Base-by-base conservation (phyloP, 2,329 filamentous ascomycete species). In the Sporothrix brunneoviolacea region DNA sequence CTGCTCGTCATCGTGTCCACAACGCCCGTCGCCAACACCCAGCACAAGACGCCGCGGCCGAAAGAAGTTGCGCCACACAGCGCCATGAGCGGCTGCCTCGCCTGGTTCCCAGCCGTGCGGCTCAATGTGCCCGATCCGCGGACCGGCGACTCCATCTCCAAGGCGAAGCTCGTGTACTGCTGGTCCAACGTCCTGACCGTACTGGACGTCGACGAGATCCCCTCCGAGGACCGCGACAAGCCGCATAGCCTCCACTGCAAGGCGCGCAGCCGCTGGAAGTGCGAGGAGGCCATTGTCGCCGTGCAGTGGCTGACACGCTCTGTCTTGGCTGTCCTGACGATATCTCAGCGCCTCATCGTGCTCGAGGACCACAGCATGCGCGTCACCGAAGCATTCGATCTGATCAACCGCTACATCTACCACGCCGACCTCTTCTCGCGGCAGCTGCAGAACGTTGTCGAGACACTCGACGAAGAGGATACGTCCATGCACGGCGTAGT, bases 111-210 rank as follows among this genome's bases (percentile, higher is more conserved):
- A 2, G 90, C 91, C 2, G 93, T 98, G 40, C 93, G 88, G 62
- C 73, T 98, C 38, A 97, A 97, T 66, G 79, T 81, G 15, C 78
- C 82, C 9, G 83, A 89, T 55, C 72, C 79, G 2, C 75, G 79
- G 41, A 81, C 79, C 0, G 82, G 81, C 5, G 85, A 82, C 59
- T 79, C 83, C 8, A 75, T 84, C 9, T 91, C 88, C 16, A 85
- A 83, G 61, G 86, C 85, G 33, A 97, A 98, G 66, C 77, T 98
- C 16, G 91, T 88, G 0, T 98, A 98, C 69, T 96, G 91, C 67
- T 98, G 93, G 93, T 97, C 93, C 2, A 97, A 97, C 61, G 82
- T 97, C n/a, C 71, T 98, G 57, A 97, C 91, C 0, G 84, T 98
- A 5, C 71, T 98, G 21, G 93, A 98, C 56, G 82, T 97, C 10